phyloP scores from a whole-genome alignment of 179 eudicot species.

The Patellifolia procumbens region DNA sequence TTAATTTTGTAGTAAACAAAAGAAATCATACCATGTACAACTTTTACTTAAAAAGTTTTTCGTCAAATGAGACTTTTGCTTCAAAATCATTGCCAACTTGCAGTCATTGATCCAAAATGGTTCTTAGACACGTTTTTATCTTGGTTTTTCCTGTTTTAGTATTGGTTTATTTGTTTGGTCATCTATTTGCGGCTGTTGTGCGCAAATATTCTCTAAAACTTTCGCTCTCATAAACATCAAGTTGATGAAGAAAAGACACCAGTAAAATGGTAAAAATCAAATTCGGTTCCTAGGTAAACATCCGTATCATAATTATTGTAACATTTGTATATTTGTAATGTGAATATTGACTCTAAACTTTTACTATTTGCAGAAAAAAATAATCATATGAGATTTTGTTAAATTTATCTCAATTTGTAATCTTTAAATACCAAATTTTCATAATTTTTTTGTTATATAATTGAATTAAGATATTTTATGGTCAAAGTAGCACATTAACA shows the following conservation, averaged over 20 bases:
- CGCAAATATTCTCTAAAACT: neutral
- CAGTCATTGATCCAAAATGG: neutral
- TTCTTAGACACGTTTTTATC: neutral
- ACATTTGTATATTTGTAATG: too few relatives aligned
- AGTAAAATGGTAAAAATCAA: neutral
- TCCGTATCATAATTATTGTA: too few relatives aligned
- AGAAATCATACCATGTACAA: too few relatives aligned
- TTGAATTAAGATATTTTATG: too few relatives aligned
- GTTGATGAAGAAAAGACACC: neutral
- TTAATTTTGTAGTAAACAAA: too few relatives aligned
- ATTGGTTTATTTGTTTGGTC: neutral
- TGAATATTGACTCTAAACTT: too few relatives aligned
- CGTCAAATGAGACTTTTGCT: constrained; percentile 4
- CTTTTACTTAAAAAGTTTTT: neutral
- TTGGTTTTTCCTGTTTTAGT: neutral
- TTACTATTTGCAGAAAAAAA: too few relatives aligned
- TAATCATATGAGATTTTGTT: too few relatives aligned
- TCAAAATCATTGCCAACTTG: neutral
- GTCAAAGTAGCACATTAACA: too few relatives aligned
- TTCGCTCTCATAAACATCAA: neutral
- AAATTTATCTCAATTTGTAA: too few relatives aligned
- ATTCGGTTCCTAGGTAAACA: neutral
- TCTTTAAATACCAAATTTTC: too few relatives aligned
- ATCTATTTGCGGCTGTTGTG: neutral
- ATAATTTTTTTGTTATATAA: too few relatives aligned